These are phyloP conservation scores for Datura wrightii DNA, from an alignment of 257 asterid genomes.

Conservation along the genomic window DNA sequence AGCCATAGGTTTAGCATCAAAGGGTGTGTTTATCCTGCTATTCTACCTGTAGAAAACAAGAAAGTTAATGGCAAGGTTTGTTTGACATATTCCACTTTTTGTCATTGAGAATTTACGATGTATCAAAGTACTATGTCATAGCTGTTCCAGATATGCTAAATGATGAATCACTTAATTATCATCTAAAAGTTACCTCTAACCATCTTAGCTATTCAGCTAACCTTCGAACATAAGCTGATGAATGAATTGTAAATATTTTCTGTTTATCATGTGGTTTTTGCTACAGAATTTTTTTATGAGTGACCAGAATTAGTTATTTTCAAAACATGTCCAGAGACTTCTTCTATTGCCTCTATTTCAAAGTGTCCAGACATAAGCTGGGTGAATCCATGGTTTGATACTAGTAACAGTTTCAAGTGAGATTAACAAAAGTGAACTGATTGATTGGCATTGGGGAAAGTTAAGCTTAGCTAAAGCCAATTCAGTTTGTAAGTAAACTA, in stretches of 20 bases:
- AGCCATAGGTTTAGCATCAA: slow-evolving; percentile 87
- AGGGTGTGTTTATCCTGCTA: slow-evolving; percentile 88
- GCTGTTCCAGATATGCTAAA: not conserved
- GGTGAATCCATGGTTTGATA: not conserved
- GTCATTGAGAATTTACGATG: not conserved
- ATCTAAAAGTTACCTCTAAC: not conserved
- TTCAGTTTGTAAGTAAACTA: not conserved
- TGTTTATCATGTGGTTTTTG: not conserved
- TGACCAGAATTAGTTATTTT: not conserved
- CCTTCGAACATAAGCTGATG: not conserved
- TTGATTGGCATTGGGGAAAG: not conserved
- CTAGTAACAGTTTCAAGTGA: not conserved
- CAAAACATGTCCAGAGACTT: slow-evolving; percentile 2
- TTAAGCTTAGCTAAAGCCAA: not conserved
- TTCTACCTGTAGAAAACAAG: slow-evolving; percentile 61
- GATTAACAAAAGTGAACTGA: not conserved
- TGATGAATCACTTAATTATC: slow-evolving; percentile 24
- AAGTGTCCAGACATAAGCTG: not conserved
- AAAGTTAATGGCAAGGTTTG: slow-evolving; percentile 75
- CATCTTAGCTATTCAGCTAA: slow-evolving; percentile 14
- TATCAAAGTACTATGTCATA: not conserved
- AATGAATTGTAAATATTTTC: not conserved
- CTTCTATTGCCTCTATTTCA: not conserved
- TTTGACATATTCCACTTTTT: slow-evolving; percentile 24
- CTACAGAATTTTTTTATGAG: not conserved